phyloP scores from a whole-genome alignment of 768 basidiomycete species.

The Saitozyma podzolica region DNA sequence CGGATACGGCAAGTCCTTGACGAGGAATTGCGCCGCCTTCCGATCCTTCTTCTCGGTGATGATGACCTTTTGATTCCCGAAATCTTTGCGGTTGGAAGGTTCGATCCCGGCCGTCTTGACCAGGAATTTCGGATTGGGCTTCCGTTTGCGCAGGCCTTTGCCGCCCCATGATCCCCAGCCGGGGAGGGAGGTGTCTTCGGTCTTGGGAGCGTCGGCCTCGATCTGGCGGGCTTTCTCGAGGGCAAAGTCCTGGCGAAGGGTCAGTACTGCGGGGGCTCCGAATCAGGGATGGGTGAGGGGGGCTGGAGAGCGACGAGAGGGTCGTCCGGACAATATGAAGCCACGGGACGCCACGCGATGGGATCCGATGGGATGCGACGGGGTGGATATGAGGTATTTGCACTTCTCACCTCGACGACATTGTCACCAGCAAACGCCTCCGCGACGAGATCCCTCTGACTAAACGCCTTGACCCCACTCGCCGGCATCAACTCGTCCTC shows the following conservation, averaged over 20 bases:
- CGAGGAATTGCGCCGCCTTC: conserved; percentile 83
- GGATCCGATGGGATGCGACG: background rate
- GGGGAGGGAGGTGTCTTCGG: conserved; percentile 84
- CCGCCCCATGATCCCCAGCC: conserved; percentile 99
- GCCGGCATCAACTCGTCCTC: conserved; percentile 52
- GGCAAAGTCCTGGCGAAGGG: conserved; percentile 70
- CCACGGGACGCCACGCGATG: background rate
- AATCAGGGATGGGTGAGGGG: conserved; percentile 1
- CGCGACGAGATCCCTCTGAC: conserved; percentile 89
- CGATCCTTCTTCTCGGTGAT: conserved; percentile 94
- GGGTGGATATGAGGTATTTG: no score
- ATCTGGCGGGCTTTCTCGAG: conserved; percentile 79
- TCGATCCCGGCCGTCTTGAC: conserved; percentile 81
- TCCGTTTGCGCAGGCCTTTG: conserved; percentile 62
- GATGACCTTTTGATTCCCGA: conserved; percentile 81
- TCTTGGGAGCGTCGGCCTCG: conserved; percentile 79
- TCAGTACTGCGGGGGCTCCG: no score
- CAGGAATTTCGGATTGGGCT: conserved; percentile 61
- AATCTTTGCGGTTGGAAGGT: conserved; percentile 76
- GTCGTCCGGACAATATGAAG: background rate
- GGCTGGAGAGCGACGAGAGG: background rate
- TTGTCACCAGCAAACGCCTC: conserved; percentile 96
- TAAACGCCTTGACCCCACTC: conserved; percentile 66
- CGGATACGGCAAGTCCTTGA: conserved; percentile 89
- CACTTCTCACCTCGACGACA: conserved; percentile 71